Conservation (phyloP, 306 rosid species). For the Vicia sativa region DNA sequence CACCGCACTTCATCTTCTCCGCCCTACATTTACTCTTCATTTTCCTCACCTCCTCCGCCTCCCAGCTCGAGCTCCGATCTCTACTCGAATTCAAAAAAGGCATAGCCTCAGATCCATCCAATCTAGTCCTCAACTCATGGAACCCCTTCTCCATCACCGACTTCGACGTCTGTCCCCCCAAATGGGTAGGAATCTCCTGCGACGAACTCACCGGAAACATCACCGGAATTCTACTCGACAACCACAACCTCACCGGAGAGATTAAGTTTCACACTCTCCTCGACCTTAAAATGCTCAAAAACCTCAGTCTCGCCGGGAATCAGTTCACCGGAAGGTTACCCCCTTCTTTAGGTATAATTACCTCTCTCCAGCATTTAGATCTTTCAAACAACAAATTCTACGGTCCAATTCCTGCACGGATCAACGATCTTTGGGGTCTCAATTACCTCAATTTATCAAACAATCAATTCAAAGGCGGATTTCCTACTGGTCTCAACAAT, state of each 20-base stretch:
- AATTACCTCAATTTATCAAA: conserved; percentile 72
- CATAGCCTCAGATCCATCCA: conserved; percentile 60
- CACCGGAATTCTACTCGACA: conserved; percentile 62
- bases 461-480: conserved; percentile 65
- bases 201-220: conserved; percentile 62
- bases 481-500: conserved; percentile 62
- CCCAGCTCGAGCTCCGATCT: conserved; percentile 75
- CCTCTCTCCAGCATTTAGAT: conserved; percentile 79
- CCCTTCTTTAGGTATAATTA: conserved; percentile 67
- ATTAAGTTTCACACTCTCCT: conserved; percentile 76
- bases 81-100: conserved; percentile 88
- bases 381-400: conserved; percentile 74
- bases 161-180: conserved; percentile 46
- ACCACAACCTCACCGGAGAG: conserved; percentile 64
- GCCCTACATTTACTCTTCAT: conserved; percentile 18
- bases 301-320: conserved; percentile 73
- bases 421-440: conserved; percentile 74
- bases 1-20: conserved; percentile 12
- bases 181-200: conserved; percentile 76
- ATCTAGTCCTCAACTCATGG: conserved; percentile 59
- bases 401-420: conserved; percentile 89
- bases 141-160: conserved; percentile 1
- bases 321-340: conserved; percentile 73
- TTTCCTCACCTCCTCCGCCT: conserved; percentile 37
- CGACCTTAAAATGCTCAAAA: conserved; percentile 59